phyloP scores from a whole-genome alignment of 1,284 basidiomycete species.

The Cutaneotrichosporon daszewskae region DNA sequence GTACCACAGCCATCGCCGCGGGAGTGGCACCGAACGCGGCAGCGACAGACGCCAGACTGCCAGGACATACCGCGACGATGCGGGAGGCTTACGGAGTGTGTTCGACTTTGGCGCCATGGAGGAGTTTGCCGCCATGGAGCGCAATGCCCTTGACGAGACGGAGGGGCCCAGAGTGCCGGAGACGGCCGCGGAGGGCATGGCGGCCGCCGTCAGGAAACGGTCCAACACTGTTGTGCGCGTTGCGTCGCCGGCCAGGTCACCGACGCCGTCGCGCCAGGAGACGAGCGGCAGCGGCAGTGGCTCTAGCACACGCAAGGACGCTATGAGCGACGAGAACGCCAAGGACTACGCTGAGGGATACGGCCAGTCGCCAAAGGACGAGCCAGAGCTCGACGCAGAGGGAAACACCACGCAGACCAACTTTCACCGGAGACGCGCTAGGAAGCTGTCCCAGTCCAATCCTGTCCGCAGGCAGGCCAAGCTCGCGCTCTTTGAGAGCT shows the following conservation, averaged over 20 bases:
- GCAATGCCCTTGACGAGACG: constrained; percentile 50
- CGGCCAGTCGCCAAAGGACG: constrained; percentile 26
- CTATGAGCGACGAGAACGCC: constrained; percentile 2
- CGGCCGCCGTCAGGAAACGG: constrained; percentile 1
- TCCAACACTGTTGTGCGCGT: constrained; percentile 1
- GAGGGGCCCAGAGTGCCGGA: constrained; percentile 1
- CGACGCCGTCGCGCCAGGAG: neutral
- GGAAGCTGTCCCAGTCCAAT: constrained; percentile 76
- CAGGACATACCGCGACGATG: neutral
- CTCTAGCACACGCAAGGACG: constrained; percentile 11
- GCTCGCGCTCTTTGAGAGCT: constrained; percentile 83
- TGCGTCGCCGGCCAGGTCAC: neutral
- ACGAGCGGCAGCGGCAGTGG: constrained; percentile 7
- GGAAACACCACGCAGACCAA: constrained; percentile 21
- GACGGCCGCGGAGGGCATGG: constrained; percentile 5
- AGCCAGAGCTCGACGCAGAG: constrained; percentile 12
- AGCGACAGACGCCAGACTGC: neutral
- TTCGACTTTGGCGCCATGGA: constrained; percentile 81
- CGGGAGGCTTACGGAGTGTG: constrained; percentile 27
- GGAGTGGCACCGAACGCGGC: neutral
- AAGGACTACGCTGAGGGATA: constrained; percentile 46
- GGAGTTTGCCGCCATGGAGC: constrained; percentile 69
- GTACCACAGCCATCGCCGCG: constrained; percentile 3
- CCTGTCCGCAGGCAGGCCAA: constrained; percentile 64
- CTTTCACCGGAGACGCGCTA: constrained; percentile 57